Conservation (phyloP, 1,284 basidiomycete genomes). For the Irpex sp. region DNA sequence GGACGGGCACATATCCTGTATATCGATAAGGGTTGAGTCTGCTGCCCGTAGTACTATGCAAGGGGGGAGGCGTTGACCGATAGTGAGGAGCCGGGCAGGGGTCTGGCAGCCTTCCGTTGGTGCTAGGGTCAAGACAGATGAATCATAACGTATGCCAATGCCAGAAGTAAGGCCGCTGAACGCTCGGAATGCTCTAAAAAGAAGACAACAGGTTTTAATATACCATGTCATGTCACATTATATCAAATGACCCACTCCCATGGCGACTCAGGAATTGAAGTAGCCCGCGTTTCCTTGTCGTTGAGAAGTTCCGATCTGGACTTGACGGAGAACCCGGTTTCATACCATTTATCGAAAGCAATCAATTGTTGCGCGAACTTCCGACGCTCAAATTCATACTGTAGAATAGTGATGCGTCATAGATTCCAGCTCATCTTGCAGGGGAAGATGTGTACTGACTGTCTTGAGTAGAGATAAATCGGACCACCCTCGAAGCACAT, state of each 20-base stretch:
- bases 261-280: constrained; percentile 52
- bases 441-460: constrained; percentile 35
- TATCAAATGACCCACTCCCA: constrained; percentile 38
- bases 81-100: background rate
- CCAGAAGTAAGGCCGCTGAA: constrained; percentile 1
- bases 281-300: constrained; percentile 40
- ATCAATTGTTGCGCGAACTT: constrained; percentile 79
- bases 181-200: background rate
- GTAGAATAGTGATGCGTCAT: background rate
- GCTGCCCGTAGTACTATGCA: constrained; percentile 1
- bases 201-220: background rate
- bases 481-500: constrained; percentile 64
- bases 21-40: background rate
- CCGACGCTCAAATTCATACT: constrained; percentile 71
- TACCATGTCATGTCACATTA: background rate
- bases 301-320: constrained; percentile 35
- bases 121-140: background rate
- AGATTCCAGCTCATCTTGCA: background rate
- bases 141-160: background rate
- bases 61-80: constrained; percentile 2
- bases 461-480: constrained; percentile 65
- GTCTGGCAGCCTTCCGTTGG: background rate
- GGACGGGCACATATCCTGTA: constrained; percentile 13
- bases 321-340: constrained; percentile 75
- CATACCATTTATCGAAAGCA: constrained; percentile 72